Conservation (phyloP, 75 land plant genomes). For the Cupressus sempervirens region DNA sequence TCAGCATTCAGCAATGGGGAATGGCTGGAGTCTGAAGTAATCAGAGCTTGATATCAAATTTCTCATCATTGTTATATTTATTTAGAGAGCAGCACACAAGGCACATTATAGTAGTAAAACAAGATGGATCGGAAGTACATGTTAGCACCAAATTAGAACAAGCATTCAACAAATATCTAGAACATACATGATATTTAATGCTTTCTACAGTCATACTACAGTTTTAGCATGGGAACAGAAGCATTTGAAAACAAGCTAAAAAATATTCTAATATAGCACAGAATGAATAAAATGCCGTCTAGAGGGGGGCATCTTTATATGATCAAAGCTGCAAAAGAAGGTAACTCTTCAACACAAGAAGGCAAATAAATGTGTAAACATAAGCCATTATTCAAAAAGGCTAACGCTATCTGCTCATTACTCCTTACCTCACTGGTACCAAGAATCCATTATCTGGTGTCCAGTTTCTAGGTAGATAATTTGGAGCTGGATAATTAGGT, state of each 20-base stretch:
- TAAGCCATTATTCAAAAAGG: not conserved
- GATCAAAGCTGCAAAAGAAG: not conserved
- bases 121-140: not conserved
- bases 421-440: not conserved
- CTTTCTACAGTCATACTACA: not conserved
- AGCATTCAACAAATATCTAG: not conserved
- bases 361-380: not conserved
- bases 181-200: not conserved
- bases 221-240: not conserved
- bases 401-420: not conserved
- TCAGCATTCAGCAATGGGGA: not conserved
- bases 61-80: not conserved
- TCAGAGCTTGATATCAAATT: not conserved
- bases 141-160: not conserved
- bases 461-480: conserved; percentile 19
- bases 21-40: not conserved
- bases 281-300: not conserved
- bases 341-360: not conserved
- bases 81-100: not conserved
- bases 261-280: not conserved
- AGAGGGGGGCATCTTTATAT: not conserved
- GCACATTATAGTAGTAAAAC: not conserved
- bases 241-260: not conserved
- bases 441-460: conserved; percentile 14
- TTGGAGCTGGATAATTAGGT: conserved; percentile 35